Evolutionary conservation across 2,329 filamentous ascomycete species (phyloP), one percentile per base, ranked within the genome.

Genomic region (Cordyceps javanica): DNA sequence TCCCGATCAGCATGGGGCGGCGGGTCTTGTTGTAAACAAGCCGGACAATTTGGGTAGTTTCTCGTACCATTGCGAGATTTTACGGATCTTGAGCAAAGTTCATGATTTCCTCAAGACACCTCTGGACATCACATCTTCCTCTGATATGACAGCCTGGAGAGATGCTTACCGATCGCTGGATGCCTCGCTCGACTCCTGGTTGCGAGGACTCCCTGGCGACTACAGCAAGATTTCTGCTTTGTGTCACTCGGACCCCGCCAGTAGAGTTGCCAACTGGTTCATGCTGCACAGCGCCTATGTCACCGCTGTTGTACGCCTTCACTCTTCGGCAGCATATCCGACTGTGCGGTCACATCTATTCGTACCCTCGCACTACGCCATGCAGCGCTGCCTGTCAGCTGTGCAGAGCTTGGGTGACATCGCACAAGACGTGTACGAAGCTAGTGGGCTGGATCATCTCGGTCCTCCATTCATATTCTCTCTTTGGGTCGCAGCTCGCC

Each of bases 201-300:
- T 77, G 16, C 72, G 75, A 52, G 72, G 70, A 38, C 62, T 77
- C 13, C 74, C 74, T 1, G 73, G 73, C 60, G 74, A 77, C 54
- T 77, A 77, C 58, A 71, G 72, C 66, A 72, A 72, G n/a, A 75
- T 77, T 25, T 75, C 73, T 8, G 72, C 74, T 2, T 65, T 77
- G 11, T 77, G 74, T 39, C 74, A 77, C 62, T 75, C 74, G 5
- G 74, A 76, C 19, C 74, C 74, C 3, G 74, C 73, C 2, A 75
- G 73, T 53, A 71, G 74, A 1, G 74, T 76, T 2, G 74, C 74
- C n/a, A 76, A 76, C 60, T 76, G 73, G 74, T 75, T 76, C 59
- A 74, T 76, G 72, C 65, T 77, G 9, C 74, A 77, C 26, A 75
- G 74, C 61, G 74, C 74, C 8, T 77, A 75, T 46, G 73, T 77